Conservation (phyloP, 257 asterid genomes). For the Agastache rugosa region DNA sequence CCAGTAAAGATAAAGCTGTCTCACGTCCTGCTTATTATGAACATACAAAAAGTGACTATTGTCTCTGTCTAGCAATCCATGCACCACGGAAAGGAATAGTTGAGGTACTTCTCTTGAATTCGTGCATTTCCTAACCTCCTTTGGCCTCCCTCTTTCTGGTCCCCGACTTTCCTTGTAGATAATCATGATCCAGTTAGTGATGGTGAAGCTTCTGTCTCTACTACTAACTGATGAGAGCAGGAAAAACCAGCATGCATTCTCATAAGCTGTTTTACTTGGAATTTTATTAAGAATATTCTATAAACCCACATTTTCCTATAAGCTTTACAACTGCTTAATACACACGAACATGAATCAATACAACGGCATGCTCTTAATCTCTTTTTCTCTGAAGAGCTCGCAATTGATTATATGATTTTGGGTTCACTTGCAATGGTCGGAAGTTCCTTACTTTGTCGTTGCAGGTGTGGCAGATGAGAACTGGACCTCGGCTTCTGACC, state of each 20-base stretch:
- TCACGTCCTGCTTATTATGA: constrained; percentile 46
- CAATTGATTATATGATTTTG: constrained; percentile 9
- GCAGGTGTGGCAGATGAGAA: constrained; percentile 99
- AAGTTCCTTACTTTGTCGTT: constrained; percentile 24
- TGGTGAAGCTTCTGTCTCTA: background rate
- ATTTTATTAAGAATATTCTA: background rate
- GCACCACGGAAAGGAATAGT: constrained; percentile 97
- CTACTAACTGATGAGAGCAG: background rate
- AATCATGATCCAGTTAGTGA: constrained; percentile 18
- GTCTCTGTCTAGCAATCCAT: constrained; percentile 92
- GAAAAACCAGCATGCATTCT: constrained; percentile 8
- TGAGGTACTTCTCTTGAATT: constrained; percentile 60
- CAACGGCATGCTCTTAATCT: background rate
- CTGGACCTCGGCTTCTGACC: constrained; percentile 87
- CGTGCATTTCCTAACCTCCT: background rate
- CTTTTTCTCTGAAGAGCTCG: background rate
- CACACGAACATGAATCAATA: background rate
- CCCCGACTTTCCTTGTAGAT: background rate
- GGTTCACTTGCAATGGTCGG: background rate
- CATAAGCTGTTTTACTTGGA: background rate
- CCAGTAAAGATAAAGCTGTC: constrained; percentile 54
- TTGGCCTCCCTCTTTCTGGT: background rate
- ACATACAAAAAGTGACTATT: constrained; percentile 74
- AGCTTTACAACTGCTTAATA: background rate
- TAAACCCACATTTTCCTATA: background rate